These are phyloP conservation scores for Xylaria grammica DNA, from an alignment of 495 filamentous ascomycete species.

Conservation along the genomic window DNA sequence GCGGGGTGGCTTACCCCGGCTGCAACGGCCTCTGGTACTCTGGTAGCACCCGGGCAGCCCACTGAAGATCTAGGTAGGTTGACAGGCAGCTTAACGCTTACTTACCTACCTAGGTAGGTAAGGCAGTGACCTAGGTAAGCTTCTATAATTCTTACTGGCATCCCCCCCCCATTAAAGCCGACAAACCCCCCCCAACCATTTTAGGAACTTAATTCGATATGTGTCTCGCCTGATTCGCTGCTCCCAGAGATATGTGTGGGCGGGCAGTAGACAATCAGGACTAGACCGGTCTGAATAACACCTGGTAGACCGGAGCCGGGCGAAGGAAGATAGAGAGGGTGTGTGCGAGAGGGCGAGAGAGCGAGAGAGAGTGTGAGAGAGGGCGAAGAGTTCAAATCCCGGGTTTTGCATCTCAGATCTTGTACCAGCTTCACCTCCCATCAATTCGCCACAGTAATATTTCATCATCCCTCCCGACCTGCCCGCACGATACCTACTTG, in stretches of 20 bases:
- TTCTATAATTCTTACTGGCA: neutral
- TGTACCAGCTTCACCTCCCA: neutral
- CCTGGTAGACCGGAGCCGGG: constrained; percentile 8
- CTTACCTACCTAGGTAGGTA: neutral
- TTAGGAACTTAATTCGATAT: constrained; percentile 15
- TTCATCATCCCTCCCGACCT: neutral
- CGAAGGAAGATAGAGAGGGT: neutral
- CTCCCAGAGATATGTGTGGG: neutral
- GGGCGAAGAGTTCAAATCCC: no score
- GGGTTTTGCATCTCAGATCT: neutral
- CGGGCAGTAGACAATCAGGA: no score
- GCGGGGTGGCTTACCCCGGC: constrained; percentile 5
- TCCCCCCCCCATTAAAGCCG: no score
- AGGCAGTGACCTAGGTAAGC: neutral
- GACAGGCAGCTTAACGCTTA: neutral
- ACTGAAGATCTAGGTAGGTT: no score
- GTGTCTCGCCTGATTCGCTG: constrained; percentile 13
- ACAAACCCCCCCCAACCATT: neutral
- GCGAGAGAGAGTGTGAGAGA: no score
- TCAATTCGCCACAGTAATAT: constrained; percentile 16
- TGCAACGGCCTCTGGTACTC: neutral
- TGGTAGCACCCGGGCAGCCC: neutral
- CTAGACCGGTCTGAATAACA: neutral
- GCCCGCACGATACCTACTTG: neutral
- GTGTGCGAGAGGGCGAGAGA: neutral